phyloP scores from a whole-genome alignment of 345 rosid species.

The Gossypium bickii region DNA sequence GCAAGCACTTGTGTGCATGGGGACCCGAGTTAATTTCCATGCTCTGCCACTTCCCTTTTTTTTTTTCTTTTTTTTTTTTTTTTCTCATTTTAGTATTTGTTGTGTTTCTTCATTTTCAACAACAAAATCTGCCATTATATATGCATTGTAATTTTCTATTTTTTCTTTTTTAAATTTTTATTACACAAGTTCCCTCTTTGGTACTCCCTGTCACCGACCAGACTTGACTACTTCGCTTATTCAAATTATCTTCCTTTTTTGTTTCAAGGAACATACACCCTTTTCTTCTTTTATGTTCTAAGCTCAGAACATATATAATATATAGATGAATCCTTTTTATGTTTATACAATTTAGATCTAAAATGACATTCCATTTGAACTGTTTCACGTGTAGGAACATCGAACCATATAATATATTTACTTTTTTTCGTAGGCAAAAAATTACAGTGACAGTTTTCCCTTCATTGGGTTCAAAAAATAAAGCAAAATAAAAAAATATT shows the following conservation, averaged over 20 bases:
- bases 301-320: no score
- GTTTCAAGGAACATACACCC: slow-evolving; percentile 2
- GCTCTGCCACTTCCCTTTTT: background rate
- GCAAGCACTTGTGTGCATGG: background rate
- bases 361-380: no score
- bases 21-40: background rate
- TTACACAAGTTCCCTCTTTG: background rate
- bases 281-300: background rate
- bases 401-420: no score
- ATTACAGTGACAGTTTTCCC: no score
- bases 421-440: no score
- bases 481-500: background rate
- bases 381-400: no score
- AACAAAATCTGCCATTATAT: background rate
- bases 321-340: no score
- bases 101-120: background rate
- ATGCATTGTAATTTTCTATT: background rate
- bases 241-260: background rate
- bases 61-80: background rate
- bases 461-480: no score
- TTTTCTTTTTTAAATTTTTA: background rate
- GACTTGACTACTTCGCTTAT: background rate
- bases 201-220: slow-evolving; percentile 1
- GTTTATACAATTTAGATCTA: no score
- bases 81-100: background rate